These are phyloP conservation scores for Salix dunnii DNA, from an alignment of 345 rosid species.

Conservation along the genomic window DNA sequence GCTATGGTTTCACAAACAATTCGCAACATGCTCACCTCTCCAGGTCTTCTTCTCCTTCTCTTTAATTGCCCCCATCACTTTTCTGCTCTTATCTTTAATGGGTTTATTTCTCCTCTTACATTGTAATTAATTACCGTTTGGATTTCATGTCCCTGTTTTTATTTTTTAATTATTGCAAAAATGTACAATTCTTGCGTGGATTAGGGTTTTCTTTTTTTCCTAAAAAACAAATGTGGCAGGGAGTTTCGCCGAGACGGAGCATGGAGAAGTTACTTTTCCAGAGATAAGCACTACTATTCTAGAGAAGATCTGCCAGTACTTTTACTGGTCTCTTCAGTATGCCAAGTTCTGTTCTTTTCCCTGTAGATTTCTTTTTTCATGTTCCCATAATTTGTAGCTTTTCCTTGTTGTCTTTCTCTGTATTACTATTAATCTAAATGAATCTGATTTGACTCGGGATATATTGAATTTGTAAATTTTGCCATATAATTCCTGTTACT, in stretches of 20 bases:
- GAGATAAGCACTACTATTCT: constrained; percentile 75
- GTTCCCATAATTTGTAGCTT: no score
- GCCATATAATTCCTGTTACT: neutral
- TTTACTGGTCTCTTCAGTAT: constrained; percentile 83
- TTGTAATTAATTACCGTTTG: neutral
- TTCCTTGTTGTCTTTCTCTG: neutral
- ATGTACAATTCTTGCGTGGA: no score
- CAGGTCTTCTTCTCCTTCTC: constrained; percentile 36
- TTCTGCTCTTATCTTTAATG: no score
- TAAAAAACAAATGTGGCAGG: constrained; percentile 32
- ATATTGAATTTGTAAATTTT: no score
- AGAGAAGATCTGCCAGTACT: constrained; percentile 89
- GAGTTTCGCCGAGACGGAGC: constrained; percentile 67
- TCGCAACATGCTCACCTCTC: constrained; percentile 87
- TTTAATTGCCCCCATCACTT: no score
- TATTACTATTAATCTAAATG: no score
- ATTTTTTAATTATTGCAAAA: no score
- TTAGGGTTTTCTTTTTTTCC: neutral
- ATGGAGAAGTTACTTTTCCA: constrained; percentile 75
- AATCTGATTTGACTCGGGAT: no score
- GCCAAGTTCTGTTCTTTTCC: constrained; percentile 44
- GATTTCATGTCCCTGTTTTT: no score
- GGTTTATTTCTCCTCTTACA: neutral
- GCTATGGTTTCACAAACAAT: constrained; percentile 92
- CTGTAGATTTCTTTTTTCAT: neutral